Evolutionary conservation across 495 filamentous ascomycete genomes (phyloP), one percentile per base, ranked within the genome.

Genomic region (Penicillium crystallinum): DNA sequence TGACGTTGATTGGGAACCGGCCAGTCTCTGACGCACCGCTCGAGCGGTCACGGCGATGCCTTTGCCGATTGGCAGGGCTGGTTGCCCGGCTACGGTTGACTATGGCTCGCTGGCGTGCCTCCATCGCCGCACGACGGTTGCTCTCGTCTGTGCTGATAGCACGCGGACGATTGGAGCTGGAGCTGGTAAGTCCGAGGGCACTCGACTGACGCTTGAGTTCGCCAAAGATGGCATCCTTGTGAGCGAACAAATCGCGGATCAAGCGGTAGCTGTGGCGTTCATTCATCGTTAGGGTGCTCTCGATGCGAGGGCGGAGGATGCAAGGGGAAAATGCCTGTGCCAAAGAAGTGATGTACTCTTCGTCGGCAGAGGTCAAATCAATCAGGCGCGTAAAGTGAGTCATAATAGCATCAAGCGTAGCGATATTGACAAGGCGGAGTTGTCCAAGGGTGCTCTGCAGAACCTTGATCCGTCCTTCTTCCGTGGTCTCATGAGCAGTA

Each of bases 371-470:
- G 6, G 93, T 99, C 49, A 97, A 78, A 58, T 99, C 95, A 65
- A 99, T 91, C 55, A 99, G 75, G 52, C 95, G 88, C 12, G 93
- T 96, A 68, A 97, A 97, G 71, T 99, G 93, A 49, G 95, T 97
- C 77, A 91, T 95, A 65, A 96, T 85, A 40, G 95, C 93, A 71
- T 99, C 93, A 62, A 99, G 87, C 27, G 93, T 97, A 50, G 93
- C 93, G 66, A 99, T 97, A 65, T 99, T 99, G 55, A 93, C 90
- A 34, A 99, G 84, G 34, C 92, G 89, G 37, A 99, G 80, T 65
- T 96, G 91, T 38, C 90, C 91, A 56, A 97, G 85, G 0, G 93
- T 97, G 57, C 91, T 95, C 69, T 97, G 95, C 25, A 99, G 81
- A 57, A 97, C 89, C 49, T 92, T 88, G 53, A 97, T 81, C 38